Evolutionary conservation across 495 filamentous ascomycete species (phyloP).

Genomic region (Neurospora intermedia): DNA sequence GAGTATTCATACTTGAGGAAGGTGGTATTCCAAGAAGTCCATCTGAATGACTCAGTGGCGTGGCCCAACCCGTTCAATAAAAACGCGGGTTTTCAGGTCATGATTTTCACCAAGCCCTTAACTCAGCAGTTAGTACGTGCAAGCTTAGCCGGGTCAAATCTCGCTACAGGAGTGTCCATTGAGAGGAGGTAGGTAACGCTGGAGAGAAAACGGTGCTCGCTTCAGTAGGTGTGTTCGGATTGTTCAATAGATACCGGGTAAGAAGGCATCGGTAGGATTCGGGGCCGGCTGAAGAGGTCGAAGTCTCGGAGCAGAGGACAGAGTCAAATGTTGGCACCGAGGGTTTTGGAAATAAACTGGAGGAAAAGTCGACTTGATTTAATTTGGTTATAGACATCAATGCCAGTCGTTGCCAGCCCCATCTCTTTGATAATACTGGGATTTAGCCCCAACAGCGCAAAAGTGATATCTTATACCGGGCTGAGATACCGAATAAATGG

Average conservation of each 20-base stretch:
- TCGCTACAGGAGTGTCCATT: not conserved
- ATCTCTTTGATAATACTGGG: not conserved
- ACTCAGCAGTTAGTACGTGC: not conserved
- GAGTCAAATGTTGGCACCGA: not conserved
- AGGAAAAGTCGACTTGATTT: not conserved
- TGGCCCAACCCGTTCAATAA: not conserved
- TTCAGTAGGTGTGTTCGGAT: not conserved
- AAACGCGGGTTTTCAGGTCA: not conserved
- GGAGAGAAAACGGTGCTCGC: not conserved
- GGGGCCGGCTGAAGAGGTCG: not conserved
- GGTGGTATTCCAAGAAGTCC: not conserved
- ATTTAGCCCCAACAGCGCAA: not conserved
- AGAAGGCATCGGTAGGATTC: not conserved
- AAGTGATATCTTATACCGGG: not conserved
- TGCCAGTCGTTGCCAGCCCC: too few relatives aligned
- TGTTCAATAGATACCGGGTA: not conserved
- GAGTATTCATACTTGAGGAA: not conserved
- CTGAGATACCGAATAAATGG: not conserved
- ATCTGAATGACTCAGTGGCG: fast-evolving
- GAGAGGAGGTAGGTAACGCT: not conserved
- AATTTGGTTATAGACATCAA: not conserved
- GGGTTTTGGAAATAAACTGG: not conserved
- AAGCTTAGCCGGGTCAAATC: not conserved
- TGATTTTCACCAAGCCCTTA: not conserved
- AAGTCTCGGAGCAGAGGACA: not conserved